Conservation (phyloP, 129 eudicot genomes). For the Rutidosis leptorrhynchoides region DNA sequence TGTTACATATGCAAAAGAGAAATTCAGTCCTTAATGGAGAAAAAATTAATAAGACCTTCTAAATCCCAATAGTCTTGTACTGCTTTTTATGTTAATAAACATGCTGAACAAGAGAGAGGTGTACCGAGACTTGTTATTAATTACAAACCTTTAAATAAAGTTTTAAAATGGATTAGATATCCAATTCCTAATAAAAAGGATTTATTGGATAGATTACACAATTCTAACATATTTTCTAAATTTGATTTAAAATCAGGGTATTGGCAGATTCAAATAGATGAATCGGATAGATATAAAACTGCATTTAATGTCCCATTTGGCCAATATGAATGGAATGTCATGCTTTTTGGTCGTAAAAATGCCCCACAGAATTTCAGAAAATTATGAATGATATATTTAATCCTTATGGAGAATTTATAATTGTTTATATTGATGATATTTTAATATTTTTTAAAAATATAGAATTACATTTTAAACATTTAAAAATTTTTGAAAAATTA, state of each 20-base stretch:
- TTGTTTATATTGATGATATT: no score
- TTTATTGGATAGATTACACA: background rate
- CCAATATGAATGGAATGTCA: no score
- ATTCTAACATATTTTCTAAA: background rate
- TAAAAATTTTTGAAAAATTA: no score
- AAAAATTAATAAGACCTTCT: background rate
- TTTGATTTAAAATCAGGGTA: background rate
- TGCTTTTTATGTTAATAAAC: slow-evolving; percentile 10
- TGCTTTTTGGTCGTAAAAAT: no score
- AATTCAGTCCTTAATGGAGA: background rate
- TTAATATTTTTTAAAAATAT: no score
- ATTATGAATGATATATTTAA: no score
- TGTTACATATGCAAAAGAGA: background rate
- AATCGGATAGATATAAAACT: slow-evolving; percentile 4
- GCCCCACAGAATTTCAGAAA: no score
- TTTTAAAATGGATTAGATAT: slow-evolving; percentile 7
- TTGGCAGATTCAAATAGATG: slow-evolving; percentile 2
- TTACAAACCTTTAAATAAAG: background rate
- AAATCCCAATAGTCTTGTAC: slow-evolving; percentile 8
- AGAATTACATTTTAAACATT: no score
- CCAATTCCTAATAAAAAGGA: background rate
- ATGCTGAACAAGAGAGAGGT: background rate
- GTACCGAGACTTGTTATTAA: background rate
- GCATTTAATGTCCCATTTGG: no score
- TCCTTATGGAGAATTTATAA: no score